Percentiles rank a stretch among this genome's conserved stretches.
phyloP scores from a whole-genome alignment of 176 grass and related monocot species.

The Raddia distichophylla region DNA sequence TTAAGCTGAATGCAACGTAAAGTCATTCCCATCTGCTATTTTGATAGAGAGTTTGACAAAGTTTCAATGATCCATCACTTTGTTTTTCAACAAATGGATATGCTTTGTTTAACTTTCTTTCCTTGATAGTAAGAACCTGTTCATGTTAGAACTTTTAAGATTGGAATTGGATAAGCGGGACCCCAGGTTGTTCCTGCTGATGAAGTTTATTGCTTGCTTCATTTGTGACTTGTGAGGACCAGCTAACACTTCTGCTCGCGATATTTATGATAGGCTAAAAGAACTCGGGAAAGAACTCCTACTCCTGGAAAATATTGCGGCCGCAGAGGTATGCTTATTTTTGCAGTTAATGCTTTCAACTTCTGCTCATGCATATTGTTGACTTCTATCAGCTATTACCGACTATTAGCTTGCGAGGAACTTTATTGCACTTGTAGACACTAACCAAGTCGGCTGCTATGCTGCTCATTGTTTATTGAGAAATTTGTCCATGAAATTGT shows the following conservation, averaged over 20 bases:
- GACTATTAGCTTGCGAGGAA: not conserved
- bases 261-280: constrained; percentile 75
- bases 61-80: constrained; percentile 26
- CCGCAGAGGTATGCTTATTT: constrained; percentile 56
- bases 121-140: constrained; percentile 18
- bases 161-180: constrained; percentile 15
- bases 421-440: not conserved
- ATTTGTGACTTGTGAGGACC: not conserved
- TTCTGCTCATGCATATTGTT: not conserved
- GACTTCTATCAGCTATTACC: constrained; percentile 6
- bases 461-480: not conserved
- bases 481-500: not conserved
- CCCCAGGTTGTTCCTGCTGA: not conserved
- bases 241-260: constrained; percentile 13
- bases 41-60: constrained; percentile 34
- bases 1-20: constrained; percentile 50
- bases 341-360: constrained; percentile 5
- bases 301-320: constrained; percentile 91
- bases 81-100: constrained; percentile 29
- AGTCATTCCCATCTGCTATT: constrained; percentile 48
- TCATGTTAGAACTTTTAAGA: constrained; percentile 17
- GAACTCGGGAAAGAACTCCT: constrained; percentile 86
- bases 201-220: constrained; percentile 4
- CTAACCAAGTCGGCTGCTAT: not conserved
- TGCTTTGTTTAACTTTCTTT: constrained; percentile 3